These are phyloP conservation scores for Acanthamoeba triangularis DNA, from an alignment of 208 protist genomes.

Conservation along the genomic window DNA sequence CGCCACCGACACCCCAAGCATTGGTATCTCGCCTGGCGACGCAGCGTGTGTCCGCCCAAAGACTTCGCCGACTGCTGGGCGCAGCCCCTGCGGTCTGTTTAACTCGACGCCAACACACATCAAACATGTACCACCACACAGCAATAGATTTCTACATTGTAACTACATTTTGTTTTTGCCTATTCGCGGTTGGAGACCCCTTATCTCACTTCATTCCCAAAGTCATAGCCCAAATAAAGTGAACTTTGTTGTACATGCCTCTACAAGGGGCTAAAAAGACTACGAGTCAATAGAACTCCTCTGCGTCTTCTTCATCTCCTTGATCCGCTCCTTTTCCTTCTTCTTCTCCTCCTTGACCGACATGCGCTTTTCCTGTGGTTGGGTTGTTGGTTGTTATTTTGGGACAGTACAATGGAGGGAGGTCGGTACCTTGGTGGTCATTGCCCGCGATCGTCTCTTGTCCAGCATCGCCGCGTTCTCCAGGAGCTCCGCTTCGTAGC, in stretches of 20 bases:
- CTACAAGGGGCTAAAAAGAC: too few relatives aligned
- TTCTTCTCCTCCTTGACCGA: constrained; percentile 16
- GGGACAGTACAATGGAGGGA: too few relatives aligned
- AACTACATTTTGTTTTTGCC: too few relatives aligned
- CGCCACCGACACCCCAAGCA: constrained; percentile 7
- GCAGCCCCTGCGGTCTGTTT: neutral
- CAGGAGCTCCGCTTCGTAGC: neutral
- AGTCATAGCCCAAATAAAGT: too few relatives aligned
- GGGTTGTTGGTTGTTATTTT: too few relatives aligned
- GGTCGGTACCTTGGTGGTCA: neutral
- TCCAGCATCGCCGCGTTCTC: neutral
- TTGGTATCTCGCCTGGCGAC: constrained; percentile 23
- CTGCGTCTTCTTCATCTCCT: neutral
- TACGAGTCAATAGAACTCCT: neutral
- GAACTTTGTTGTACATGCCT: too few relatives aligned
- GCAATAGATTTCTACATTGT: too few relatives aligned
- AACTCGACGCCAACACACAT: too few relatives aligned
- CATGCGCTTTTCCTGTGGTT: neutral
- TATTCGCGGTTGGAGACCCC: too few relatives aligned
- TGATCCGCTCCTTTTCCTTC: neutral
- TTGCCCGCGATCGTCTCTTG: neutral
- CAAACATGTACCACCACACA: too few relatives aligned
- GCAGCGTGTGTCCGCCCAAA: neutral
- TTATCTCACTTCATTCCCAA: too few relatives aligned
- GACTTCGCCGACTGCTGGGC: neutral